A percentile compares a stretch with the other conserved stretches of the same genome.
These are phyloP conservation scores for Monosporascus sp. DNA, from an alignment of 2,329 filamentous ascomycete genomes.

Conservation along the genomic window DNA sequence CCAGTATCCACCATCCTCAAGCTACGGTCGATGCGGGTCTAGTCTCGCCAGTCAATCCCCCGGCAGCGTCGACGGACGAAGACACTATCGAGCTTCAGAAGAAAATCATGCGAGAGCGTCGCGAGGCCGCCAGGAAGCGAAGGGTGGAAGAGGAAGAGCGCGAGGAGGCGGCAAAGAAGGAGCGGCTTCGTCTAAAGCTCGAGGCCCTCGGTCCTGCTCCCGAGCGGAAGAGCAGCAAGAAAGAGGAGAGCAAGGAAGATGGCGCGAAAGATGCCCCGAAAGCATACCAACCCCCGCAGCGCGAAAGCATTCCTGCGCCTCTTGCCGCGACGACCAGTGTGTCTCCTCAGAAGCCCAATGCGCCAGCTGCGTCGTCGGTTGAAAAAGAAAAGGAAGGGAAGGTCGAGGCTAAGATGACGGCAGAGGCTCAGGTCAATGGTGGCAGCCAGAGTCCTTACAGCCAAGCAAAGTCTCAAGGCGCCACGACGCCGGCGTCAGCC, in stretches of 20 bases:
- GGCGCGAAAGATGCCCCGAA: background rate
- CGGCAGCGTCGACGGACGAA: slow-evolving; percentile 33
- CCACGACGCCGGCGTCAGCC: slow-evolving; percentile 7
- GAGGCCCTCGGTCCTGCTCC: slow-evolving; percentile 63
- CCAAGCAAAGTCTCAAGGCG: slow-evolving; percentile 9
- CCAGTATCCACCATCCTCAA: slow-evolving; percentile 34
- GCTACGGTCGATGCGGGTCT: slow-evolving; percentile 18
- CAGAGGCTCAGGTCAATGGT: slow-evolving; percentile 33
- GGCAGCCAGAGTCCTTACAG: slow-evolving; percentile 23
- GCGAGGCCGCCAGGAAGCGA: slow-evolving; percentile 64
- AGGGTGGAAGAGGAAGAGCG: slow-evolving; percentile 62
- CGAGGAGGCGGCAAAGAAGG: slow-evolving; percentile 67
- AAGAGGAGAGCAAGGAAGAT: slow-evolving; percentile 39
- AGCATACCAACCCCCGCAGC: slow-evolving; percentile 11
- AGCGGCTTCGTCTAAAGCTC: slow-evolving; percentile 67
- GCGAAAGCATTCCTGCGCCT: slow-evolving; percentile 15
- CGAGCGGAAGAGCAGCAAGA: slow-evolving; percentile 54
- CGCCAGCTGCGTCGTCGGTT: background rate
- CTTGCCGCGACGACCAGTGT: slow-evolving; percentile 13
- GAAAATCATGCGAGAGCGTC: slow-evolving; percentile 68
- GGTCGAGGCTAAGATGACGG: slow-evolving; percentile 16
- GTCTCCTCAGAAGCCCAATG: background rate
- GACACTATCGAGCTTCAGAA: slow-evolving; percentile 59
- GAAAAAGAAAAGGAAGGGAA: background rate
- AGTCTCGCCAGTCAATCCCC: slow-evolving; percentile 11